Evolutionary conservation across 129 eudicot species (phyloP).

Genomic region (Arctium lappa): DNA sequence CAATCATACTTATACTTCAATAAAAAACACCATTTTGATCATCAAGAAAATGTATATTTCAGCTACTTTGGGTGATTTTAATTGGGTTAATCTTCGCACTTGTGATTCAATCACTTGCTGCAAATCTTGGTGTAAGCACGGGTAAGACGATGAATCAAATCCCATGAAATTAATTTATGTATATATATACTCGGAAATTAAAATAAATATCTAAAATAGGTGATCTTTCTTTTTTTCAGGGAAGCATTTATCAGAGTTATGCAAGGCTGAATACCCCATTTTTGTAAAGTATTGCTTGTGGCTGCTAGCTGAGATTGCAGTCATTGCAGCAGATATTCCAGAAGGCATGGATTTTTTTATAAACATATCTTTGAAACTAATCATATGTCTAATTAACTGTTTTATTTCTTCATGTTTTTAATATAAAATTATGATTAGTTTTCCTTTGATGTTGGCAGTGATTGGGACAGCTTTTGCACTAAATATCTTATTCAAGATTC

Average conservation of each 20-base stretch:
- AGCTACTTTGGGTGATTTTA: constrained; percentile 59
- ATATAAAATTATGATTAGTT: background rate
- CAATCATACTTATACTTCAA: background rate
- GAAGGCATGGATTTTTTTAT: constrained; percentile 48
- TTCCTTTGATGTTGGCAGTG: constrained; percentile 34
- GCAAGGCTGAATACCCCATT: constrained; percentile 87
- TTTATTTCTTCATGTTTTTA: background rate
- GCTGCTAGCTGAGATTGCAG: constrained; percentile 85
- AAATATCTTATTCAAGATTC: constrained; percentile 51
- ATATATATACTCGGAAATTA: background rate
- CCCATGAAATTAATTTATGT: background rate
- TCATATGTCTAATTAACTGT: background rate
- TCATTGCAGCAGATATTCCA: constrained; percentile 93
- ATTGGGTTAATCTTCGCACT: constrained; percentile 60
- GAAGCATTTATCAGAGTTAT: constrained; percentile 72
- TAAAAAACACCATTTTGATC: background rate
- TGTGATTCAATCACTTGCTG: constrained; percentile 63
- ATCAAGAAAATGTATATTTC: background rate
- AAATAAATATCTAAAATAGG: background rate
- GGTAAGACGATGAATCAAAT: constrained; percentile 23
- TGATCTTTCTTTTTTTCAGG: constrained; percentile 33
- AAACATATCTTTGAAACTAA: background rate
- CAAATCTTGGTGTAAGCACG: constrained; percentile 66
- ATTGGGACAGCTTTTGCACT: constrained; percentile 67
- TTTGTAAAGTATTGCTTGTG: constrained; percentile 72